Evolutionary conservation across 148 eudicot genomes (phyloP), one percentile per base, ranked within the genome.

Genomic region (Pharnaceum exiguum): DNA sequence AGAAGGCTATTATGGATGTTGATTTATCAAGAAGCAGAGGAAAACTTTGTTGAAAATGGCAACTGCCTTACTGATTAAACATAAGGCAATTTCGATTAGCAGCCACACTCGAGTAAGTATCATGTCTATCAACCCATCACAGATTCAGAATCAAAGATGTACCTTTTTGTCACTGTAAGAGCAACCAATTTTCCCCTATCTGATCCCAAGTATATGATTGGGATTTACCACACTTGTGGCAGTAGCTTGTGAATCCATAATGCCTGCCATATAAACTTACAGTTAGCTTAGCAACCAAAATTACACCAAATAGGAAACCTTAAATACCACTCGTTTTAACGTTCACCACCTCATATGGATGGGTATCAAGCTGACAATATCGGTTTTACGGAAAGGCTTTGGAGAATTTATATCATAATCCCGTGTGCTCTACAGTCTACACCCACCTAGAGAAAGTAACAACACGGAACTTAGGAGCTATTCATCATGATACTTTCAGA

Each of bases 361-460:
- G 44, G 99, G 99, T 71, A 86, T 78, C 58, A 94, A 68, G 77
- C 96, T 86, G 71, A 86, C 78, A 67, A 86, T 66, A 46, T 94
- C 99, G 64, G 68, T 75, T 72, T 69, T 77, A 67, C 66, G 76
- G 70, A 94, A 94, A 67, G 96, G 99, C 59, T 68, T 65, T 25
- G 89, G 65, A 68, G 99, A 89, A 69, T 68, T 74, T 96, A 94
- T 94, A 80, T 89, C 95, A 68, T 82, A 94, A 62, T 94, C 99
- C 74, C 93, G 79, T 11, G 99, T 83, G 68, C 86, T 89, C 65
- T 89, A 75, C 79, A n/a, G n/a, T 94, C 99, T 59, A 94, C 79
- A 46, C 99, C 99, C 61, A 89, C 99, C 99, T 94, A 70, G 45
- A 68, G 59, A 31, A 24, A 25, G 15, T 21, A 33, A 57, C 49